Evolutionary conservation across 345 rosid genomes (phyloP), one percentile per base, ranked within the genome.

Genomic region (Limnanthes douglasii): DNA sequence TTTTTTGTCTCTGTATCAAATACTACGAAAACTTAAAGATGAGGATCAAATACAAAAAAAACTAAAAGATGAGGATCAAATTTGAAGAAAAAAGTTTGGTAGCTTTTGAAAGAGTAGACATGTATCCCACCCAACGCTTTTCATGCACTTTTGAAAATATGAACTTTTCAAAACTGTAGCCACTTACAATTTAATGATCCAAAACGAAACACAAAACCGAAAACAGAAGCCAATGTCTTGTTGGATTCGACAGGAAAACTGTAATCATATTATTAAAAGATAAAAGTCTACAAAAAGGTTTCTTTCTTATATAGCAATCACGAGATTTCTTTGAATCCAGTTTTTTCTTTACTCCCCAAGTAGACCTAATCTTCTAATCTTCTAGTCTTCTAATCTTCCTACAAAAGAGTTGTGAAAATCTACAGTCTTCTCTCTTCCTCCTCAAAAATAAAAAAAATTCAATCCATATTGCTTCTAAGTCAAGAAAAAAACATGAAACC

Each of bases 281-380:
- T 25, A 49, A 20, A n/a, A n/a, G n/a, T n/a, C n/a, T n/a, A n/a
- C 4, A 29, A 52, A 41, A 37, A 34, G 50, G 34, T 3, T 38
- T 35, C 72, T 76, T 72, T 77, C 45, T 48, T 68, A 61, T 62
- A 61, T 53, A 69, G 70, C 75, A 56, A 51, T 83, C 98, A 88
- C 98, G 92, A 57, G 98, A 59, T 54, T 16, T 62, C 81, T 70
- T 62, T 88, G 97, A 76, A 54, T 55, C 41, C 43, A 34, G 23
- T 19, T 41, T 34, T 48, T 48, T 48, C 53, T 64, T 68, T 46
- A 34, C 56, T 66, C 66, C 57, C 40, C 53, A 52, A 42, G 51
- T 10, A 38, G 20, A 59, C 63, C 77, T 50, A 45, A 59, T 62
- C 51, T 53, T 58, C 53, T 58, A 40, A 35, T 57, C 56, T 50